Percentiles rank a stretch among this genome's conserved stretches.
Conservation (phyloP, 495 filamentous ascomycete species). For the Choiromyces venosus region DNA sequence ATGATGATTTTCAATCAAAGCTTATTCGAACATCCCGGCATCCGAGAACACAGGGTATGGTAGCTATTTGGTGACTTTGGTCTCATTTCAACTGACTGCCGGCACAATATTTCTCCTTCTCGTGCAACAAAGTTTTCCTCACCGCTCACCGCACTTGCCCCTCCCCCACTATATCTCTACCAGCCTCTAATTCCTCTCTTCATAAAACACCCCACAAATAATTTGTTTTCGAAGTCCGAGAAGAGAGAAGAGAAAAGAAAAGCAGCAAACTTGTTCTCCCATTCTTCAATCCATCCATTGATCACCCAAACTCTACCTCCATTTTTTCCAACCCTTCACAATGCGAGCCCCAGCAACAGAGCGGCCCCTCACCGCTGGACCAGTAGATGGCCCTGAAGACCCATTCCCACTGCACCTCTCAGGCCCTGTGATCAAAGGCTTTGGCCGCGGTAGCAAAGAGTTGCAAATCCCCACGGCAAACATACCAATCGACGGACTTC, state of each 20-base stretch:
- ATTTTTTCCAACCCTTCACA: not conserved
- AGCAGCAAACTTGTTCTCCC: too few species aligned
- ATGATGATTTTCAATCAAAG: not conserved
- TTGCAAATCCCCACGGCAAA: conserved; percentile 97
- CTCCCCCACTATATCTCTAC: not conserved
- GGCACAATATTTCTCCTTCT: not conserved
- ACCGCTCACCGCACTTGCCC: not conserved
- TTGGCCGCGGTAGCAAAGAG: conserved; percentile 89
- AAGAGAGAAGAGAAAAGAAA: not conserved
- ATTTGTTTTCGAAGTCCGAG: not conserved
- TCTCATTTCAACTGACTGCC: not conserved
- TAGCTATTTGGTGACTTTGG: not conserved
- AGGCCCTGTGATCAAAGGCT: conserved; percentile 83
- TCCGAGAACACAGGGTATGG: not conserved
- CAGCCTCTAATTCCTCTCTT: not conserved
- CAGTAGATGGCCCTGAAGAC: conserved; percentile 60
- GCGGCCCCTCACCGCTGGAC: conserved; percentile 62
- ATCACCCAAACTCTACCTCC: not conserved
- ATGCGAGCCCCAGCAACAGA: conserved; percentile 37
- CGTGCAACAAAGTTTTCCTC: not conserved
- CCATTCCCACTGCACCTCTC: conserved; percentile 78
- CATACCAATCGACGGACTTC: conserved; percentile 71
- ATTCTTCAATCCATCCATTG: not conserved
- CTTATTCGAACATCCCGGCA: not conserved
- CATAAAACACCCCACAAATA: not conserved